Evolutionary conservation across 306 rosid species (phyloP).

Genomic region (Malus fusca): DNA sequence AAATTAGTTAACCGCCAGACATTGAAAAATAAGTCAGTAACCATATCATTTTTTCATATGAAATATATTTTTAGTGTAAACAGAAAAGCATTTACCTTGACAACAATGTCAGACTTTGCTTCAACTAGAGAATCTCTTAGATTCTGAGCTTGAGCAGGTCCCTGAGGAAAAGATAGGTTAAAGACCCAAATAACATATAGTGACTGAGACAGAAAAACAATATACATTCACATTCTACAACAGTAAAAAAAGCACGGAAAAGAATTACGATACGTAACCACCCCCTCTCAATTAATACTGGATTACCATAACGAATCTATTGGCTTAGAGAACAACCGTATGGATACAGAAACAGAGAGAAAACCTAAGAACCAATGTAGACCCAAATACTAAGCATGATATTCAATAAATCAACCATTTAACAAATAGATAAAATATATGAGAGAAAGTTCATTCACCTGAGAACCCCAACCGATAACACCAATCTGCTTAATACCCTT

Average conservation of each 20-base stretch:
- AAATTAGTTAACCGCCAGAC: background rate
- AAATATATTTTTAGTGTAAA: background rate
- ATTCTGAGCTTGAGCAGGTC: constrained; percentile 99
- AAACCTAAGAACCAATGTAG: background rate
- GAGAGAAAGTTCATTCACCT: constrained; percentile 39
- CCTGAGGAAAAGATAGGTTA: constrained; percentile 32
- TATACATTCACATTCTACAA: background rate
- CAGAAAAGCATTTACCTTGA: constrained; percentile 53
- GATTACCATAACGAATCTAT: background rate
- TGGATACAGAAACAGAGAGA: background rate
- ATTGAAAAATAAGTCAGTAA: background rate
- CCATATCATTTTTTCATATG: background rate
- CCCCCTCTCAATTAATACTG: background rate
- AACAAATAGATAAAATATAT: background rate
- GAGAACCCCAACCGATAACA: constrained; percentile 99
- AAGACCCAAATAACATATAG: background rate
- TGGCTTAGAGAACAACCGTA: background rate
- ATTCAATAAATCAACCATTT: background rate
- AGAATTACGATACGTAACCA: too few species aligned
- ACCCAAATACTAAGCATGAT: background rate
- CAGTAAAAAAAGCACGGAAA: background rate
- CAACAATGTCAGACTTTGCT: constrained; percentile 82
- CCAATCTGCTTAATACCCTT: constrained; percentile 96
- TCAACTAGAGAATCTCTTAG: constrained; percentile 80
- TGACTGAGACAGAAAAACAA: background rate